Percentiles rank a stretch among this genome's conserved stretches.
These are phyloP conservation scores for Lachnellula arida DNA, from an alignment of 2,329 filamentous ascomycete genomes.

Conservation along the genomic window DNA sequence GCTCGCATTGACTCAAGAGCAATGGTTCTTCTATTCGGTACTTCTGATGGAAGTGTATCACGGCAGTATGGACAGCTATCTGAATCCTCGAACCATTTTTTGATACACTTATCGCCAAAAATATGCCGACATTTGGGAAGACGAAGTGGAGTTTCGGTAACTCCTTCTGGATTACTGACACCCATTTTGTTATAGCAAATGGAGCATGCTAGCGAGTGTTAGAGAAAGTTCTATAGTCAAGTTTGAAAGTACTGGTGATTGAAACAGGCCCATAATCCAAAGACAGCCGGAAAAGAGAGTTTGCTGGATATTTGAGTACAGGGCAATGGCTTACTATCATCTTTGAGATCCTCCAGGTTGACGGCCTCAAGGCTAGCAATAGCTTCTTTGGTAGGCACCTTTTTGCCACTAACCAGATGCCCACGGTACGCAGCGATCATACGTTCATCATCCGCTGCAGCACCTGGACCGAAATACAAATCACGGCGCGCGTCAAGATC, in stretches of 20 bases:
- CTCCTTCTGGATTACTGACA: slow-evolving; percentile 51
- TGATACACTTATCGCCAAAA: slow-evolving; percentile 61
- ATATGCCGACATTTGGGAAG: slow-evolving; percentile 60
- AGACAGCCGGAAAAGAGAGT: neutral
- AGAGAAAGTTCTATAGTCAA: slow-evolving; percentile 1
- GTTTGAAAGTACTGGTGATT: neutral
- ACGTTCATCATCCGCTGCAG: slow-evolving; percentile 18
- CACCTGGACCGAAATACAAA: slow-evolving; percentile 6
- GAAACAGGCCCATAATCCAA: too few relatives aligned
- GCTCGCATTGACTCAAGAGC: slow-evolving; percentile 6
- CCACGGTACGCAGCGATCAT: slow-evolving; percentile 21
- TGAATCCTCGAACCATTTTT: slow-evolving; percentile 60
- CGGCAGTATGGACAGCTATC: slow-evolving; percentile 62
- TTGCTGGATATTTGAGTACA: neutral
- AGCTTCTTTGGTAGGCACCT: slow-evolving; percentile 26
- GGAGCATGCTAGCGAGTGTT: slow-evolving; percentile 45
- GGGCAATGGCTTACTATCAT: slow-evolving; percentile 27
- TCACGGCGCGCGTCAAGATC: slow-evolving; percentile 11
- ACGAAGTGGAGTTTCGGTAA: slow-evolving; percentile 51
- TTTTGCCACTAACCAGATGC: slow-evolving; percentile 20
- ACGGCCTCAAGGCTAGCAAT: slow-evolving; percentile 28
- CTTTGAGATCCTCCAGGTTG: slow-evolving; percentile 24
- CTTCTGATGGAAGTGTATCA: slow-evolving; percentile 52
- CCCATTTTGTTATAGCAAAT: slow-evolving; percentile 64
- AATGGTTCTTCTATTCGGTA: slow-evolving; percentile 14